These are phyloP conservation scores for Arthrobotrys megalospora DNA, from an alignment of 2,329 filamentous ascomycete species.

Conservation along the genomic window DNA sequence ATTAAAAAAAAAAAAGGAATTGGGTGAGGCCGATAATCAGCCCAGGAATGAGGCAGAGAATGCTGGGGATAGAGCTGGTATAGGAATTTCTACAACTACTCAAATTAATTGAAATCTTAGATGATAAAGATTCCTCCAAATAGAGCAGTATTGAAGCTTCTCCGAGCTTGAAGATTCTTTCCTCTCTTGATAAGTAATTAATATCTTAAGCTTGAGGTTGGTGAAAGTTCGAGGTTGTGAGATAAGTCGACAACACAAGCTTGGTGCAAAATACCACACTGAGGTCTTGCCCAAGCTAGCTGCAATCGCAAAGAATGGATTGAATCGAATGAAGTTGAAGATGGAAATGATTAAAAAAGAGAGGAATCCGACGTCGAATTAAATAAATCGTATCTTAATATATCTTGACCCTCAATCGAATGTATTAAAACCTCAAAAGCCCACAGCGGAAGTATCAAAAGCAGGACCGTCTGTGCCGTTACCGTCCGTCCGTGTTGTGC, in stretches of 20 bases:
- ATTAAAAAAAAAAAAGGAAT: neutral
- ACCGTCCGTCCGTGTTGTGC: conserved; percentile 5
- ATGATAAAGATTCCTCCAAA: conserved; percentile 18
- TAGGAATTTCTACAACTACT: conserved; percentile 14
- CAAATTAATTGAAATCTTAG: neutral
- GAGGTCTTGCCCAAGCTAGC: conserved; percentile 15
- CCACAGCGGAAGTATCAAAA: neutral
- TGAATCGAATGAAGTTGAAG: conserved; percentile 18
- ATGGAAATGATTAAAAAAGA: neutral
- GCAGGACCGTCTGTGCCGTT: neutral
- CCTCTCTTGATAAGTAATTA: neutral
- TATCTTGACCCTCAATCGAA: conserved; percentile 13
- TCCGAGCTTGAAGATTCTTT: conserved; percentile 10
- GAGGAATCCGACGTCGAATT: neutral
- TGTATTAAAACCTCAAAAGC: neutral
- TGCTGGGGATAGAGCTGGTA: conserved; percentile 33
- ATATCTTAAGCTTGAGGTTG: conserved; percentile 21
- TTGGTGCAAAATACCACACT: conserved; percentile 29
- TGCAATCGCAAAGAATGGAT: neutral
- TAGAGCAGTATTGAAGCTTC: conserved; percentile 30
- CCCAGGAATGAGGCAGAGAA: conserved; percentile 43
- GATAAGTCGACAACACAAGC: conserved; percentile 26
- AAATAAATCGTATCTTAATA: neutral
- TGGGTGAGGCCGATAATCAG: conserved; percentile 19
- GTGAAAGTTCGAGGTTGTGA: conserved; percentile 5